Conservation (phyloP, 2,329 filamentous ascomycete genomes). For the Colletotrichum musae region DNA sequence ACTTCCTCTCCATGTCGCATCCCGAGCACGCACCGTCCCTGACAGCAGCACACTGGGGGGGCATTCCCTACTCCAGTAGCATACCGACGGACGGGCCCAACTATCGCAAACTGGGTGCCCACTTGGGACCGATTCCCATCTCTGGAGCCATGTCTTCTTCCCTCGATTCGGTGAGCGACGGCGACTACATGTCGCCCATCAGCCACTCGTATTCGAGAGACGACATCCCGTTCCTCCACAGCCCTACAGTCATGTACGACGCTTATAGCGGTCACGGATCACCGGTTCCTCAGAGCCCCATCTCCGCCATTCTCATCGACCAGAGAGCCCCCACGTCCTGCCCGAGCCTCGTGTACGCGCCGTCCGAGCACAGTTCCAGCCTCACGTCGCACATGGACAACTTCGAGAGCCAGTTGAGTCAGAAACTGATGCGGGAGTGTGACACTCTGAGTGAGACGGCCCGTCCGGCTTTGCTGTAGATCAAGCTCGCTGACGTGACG, state of each 20-base stretch:
- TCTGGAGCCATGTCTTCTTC: slow-evolving; percentile 67
- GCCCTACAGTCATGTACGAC: slow-evolving; percentile 70
- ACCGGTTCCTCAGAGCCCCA: slow-evolving; percentile 69
- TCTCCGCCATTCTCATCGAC: slow-evolving; percentile 68
- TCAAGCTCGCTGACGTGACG: slow-evolving; percentile 44
- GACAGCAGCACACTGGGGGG: slow-evolving; percentile 60
- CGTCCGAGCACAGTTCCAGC: slow-evolving; percentile 73
- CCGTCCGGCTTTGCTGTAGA: slow-evolving; percentile 41
- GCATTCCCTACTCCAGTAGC: slow-evolving; percentile 62
- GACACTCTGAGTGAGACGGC: slow-evolving; percentile 67
- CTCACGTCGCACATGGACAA: slow-evolving; percentile 72
- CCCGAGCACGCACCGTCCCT: slow-evolving; percentile 57
- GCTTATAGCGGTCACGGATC: slow-evolving; percentile 68
- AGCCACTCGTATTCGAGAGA: slow-evolving; percentile 69
- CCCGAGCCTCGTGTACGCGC: slow-evolving; percentile 73
- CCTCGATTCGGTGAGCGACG: slow-evolving; percentile 73
- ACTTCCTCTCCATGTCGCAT: slow-evolving; percentile 67
- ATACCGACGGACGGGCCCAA: slow-evolving; percentile 57
- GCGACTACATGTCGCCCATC: slow-evolving; percentile 74
- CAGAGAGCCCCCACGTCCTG: slow-evolving; percentile 71
- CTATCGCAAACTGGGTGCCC: slow-evolving; percentile 59
- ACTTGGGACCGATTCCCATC: slow-evolving; percentile 58
- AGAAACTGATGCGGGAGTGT: slow-evolving; percentile 68
- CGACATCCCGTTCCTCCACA: slow-evolving; percentile 65
- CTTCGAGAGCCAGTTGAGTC: slow-evolving; percentile 69